Conservation (phyloP, 805 yeast species). For the Metschnikowia dekortorum region DNA sequence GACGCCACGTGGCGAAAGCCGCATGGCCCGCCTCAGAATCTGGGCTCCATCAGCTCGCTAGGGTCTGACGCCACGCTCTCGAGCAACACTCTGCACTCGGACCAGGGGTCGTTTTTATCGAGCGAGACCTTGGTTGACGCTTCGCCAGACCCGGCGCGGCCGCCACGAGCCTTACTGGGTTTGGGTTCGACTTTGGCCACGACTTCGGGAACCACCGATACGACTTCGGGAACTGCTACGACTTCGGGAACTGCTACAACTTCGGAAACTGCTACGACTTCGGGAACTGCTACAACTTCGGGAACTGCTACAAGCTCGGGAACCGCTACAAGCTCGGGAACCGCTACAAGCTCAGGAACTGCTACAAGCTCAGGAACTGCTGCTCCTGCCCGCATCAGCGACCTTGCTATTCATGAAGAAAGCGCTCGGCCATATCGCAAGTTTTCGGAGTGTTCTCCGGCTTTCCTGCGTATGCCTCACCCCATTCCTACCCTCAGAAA, state of each 20-base stretch:
- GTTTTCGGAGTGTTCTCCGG: not conserved
- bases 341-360: too few relatives aligned
- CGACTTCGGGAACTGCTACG: too few relatives aligned
- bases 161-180: not conserved
- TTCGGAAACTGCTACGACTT: too few relatives aligned
- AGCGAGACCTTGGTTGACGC: slow-evolving; percentile 33
- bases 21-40: not conserved
- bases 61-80: slow-evolving; percentile 21
- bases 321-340: too few relatives aligned
- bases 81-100: slow-evolving; percentile 1
- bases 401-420: slow-evolving; percentile 10
- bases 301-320: too few relatives aligned
- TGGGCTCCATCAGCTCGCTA: slow-evolving; percentile 26
- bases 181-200: not conserved
- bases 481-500: slow-evolving; percentile 9
- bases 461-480: not conserved
- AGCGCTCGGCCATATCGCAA: not conserved
- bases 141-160: not conserved
- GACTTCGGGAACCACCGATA: too few relatives aligned
- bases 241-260: too few relatives aligned
- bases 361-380: too few relatives aligned
- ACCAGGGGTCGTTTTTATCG: slow-evolving; percentile 21
- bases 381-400: slow-evolving; percentile 10
- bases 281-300: too few relatives aligned
- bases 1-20: not conserved